Percentiles rank a stretch among this genome's conserved stretches.
phyloP scores from a whole-genome alignment of 2,329 filamentous ascomycete species.

The Aspergillus sp. region DNA sequence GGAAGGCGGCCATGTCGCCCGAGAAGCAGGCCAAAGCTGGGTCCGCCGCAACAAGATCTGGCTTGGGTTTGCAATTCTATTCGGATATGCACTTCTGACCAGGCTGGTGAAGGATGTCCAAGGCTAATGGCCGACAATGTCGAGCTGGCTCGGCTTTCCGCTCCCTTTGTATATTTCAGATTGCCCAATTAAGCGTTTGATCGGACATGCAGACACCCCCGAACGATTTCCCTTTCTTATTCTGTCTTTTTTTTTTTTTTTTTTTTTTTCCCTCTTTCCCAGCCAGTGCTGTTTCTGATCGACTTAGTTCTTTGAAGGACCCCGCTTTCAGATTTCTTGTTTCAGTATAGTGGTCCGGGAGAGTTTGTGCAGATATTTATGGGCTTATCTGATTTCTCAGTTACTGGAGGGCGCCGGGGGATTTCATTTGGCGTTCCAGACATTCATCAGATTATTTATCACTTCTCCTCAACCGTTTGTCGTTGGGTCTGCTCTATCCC shows the following conservation, averaged over 20 bases:
- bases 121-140: conserved; percentile 32
- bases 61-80: conserved; percentile 68
- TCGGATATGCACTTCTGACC: conserved; percentile 81
- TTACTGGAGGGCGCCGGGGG: not conserved
- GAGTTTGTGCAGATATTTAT: not conserved
- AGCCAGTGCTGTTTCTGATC: not conserved
- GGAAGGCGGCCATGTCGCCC: conserved; percentile 72
- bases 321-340: not conserved
- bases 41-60: conserved; percentile 76
- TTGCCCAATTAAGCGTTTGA: not conserved
- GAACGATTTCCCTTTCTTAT: too few relatives aligned
- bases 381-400: not conserved
- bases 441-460: not conserved
- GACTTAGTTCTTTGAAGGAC: not conserved
- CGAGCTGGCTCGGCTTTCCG: not conserved
- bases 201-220: not conserved
- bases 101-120: conserved; percentile 65
- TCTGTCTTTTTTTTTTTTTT: too few relatives aligned
- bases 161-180: not conserved
- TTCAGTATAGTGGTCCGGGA: not conserved
- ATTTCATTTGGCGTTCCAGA: not conserved
- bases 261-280: not conserved
- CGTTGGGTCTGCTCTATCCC: not conserved
- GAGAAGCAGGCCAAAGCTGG: conserved; percentile 82
- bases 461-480: not conserved